A percentile compares a stretch with the other conserved stretches of the same genome.
phyloP scores from a whole-genome alignment of 768 basidiomycete genomes.

The Hericium coralloides region DNA sequence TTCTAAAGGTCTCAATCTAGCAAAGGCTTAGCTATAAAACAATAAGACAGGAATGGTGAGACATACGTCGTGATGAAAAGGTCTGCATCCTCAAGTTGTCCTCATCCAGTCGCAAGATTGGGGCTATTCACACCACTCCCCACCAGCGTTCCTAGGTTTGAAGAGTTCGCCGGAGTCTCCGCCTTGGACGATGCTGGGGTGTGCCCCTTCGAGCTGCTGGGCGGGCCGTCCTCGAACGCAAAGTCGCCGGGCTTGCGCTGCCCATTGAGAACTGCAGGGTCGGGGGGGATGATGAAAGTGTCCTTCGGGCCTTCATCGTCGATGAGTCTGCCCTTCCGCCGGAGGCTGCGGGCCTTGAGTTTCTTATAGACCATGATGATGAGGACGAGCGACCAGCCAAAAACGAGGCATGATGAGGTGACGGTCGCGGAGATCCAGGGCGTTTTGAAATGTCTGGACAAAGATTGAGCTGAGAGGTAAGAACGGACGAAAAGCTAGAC shows the following conservation, averaged over 20 bases:
- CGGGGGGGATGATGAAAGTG: constrained; percentile 13
- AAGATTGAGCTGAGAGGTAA: neutral
- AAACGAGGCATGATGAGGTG: constrained; percentile 1
- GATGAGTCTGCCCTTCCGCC: constrained; percentile 1
- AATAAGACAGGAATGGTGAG: neutral
- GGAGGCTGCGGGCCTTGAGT: constrained; percentile 6
- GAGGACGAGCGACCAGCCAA: constrained; percentile 10
- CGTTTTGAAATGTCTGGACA: constrained; percentile 7
- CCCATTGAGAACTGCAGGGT: constrained; percentile 11
- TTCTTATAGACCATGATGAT: constrained; percentile 6
- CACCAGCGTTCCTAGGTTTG: neutral
- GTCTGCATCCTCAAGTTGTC: neutral
- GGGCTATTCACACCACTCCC: constrained; percentile 1
- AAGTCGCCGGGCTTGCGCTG: constrained; percentile 8
- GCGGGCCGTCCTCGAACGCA: neutral
- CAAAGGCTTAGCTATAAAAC: neutral
- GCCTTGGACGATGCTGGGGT: neutral
- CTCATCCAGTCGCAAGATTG: neutral
- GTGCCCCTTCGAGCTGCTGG: neutral
- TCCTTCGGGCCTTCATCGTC: constrained; percentile 1
- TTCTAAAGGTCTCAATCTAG: neutral
- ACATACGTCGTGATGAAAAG: neutral
- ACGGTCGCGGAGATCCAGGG: constrained; percentile 10
- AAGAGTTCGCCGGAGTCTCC: neutral
- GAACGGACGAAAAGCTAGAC: no score